These are phyloP conservation scores for Mortierella polycephala DNA, from an alignment of 371 early-diverging fungal species.

Conservation along the genomic window DNA sequence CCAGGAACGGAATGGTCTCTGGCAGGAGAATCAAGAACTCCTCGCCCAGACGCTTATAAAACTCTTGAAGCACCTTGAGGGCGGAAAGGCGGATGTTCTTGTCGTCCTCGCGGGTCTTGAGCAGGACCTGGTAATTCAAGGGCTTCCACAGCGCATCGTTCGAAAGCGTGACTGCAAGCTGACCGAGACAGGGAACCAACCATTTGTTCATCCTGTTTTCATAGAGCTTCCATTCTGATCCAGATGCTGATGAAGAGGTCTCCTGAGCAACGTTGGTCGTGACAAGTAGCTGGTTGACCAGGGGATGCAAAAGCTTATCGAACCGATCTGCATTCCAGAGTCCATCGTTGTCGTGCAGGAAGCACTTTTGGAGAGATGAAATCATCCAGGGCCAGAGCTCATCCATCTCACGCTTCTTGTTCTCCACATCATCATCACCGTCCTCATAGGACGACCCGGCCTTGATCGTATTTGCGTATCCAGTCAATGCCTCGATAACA, in stretches of 20 bases:
- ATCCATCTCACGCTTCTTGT: slow-evolving; percentile 55
- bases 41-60: slow-evolving; percentile 89
- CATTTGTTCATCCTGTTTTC: slow-evolving; percentile 67
- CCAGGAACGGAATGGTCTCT: slow-evolving; percentile 95
- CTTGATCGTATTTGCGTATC: slow-evolving; percentile 55
- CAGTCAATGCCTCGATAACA: slow-evolving; percentile 68
- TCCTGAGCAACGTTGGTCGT: slow-evolving; percentile 59
- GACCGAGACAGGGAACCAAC: slow-evolving; percentile 84
- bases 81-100: slow-evolving; percentile 82
- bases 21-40: slow-evolving; percentile 92
- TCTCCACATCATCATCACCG: slow-evolving; percentile 8
- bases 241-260: slow-evolving; percentile 1
- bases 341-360: slow-evolving; percentile 76
- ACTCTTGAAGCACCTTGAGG: slow-evolving; percentile 77
- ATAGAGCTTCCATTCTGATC: slow-evolving; percentile 49
- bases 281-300: slow-evolving; percentile 80
- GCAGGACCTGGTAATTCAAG: slow-evolving; percentile 82
- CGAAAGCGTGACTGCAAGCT: slow-evolving; percentile 82
- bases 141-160: slow-evolving; percentile 91
- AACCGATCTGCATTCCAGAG: slow-evolving; percentile 81
- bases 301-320: slow-evolving; percentile 74
- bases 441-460: slow-evolving; percentile 28
- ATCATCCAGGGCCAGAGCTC: slow-evolving; percentile 70
- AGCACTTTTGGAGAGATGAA: slow-evolving; percentile 71
- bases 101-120: slow-evolving; percentile 78